These are phyloP conservation scores for Alopecurus myosuroides DNA, from an alignment of 176 grass and related monocot genomes.

Conservation along the genomic window DNA sequence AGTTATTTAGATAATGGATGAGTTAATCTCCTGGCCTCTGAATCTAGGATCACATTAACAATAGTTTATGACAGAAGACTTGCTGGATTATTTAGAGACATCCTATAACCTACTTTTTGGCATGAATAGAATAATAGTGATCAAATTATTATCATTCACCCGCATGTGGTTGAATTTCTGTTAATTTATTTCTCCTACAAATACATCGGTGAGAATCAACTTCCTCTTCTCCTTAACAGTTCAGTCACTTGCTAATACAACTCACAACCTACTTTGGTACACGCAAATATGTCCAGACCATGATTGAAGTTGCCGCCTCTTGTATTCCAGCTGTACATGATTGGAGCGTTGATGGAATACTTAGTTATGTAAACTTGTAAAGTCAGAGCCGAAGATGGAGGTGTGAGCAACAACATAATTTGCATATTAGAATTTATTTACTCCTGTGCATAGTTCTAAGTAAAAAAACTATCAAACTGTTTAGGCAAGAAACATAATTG, in stretches of 20 bases:
- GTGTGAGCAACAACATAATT: not conserved
- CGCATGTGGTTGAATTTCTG: not conserved
- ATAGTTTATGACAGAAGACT: too few species aligned
- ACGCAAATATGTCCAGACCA: not conserved
- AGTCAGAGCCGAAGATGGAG: not conserved
- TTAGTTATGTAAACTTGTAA: not conserved
- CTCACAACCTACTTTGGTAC: not conserved
- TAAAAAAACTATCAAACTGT: not conserved
- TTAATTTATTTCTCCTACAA: too few species aligned
- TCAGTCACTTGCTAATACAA: not conserved
- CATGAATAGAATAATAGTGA: not conserved
- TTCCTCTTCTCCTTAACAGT: not conserved
- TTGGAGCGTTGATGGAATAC: not conserved
- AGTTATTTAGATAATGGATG: too few species aligned
- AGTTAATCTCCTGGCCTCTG: too few species aligned
- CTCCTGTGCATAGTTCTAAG: not conserved
- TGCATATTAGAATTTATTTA: not conserved
- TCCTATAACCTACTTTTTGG: not conserved
- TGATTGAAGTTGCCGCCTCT: not conserved
- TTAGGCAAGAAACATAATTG: not conserved
- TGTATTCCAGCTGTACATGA: not conserved
- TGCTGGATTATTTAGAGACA: too few species aligned
- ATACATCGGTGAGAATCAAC: too few species aligned
- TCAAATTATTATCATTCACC: not conserved
- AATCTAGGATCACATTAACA: too few species aligned